These are phyloP conservation scores for Leccinum imitatum DNA, from an alignment of 768 basidiomycete genomes.

Conservation along the genomic window DNA sequence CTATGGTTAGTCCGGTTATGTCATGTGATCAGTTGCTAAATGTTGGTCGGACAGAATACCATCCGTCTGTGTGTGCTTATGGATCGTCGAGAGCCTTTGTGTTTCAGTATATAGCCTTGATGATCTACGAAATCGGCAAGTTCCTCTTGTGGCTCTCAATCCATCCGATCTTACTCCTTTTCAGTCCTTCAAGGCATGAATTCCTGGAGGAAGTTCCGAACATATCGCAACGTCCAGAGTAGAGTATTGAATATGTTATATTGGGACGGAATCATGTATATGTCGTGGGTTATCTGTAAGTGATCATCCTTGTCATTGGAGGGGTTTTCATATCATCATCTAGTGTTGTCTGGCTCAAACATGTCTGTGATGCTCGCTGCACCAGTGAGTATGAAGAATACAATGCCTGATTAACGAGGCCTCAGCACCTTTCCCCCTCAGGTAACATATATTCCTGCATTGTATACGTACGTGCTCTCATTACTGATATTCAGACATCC, in stretches of 20 bases:
- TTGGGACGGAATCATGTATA: too few relatives aligned
- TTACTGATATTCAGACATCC: background rate
- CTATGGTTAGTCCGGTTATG: too few relatives aligned
- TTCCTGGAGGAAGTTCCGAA: too few relatives aligned
- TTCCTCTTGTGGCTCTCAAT: background rate
- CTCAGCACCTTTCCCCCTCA: background rate
- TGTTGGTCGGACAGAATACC: slow-evolving; percentile 10
- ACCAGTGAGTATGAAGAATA: slow-evolving; percentile 14
- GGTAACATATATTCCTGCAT: slow-evolving; percentile 16
- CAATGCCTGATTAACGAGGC: background rate
- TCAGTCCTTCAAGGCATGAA: too few relatives aligned
- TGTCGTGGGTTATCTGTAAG: too few relatives aligned
- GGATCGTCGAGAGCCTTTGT: slow-evolving; percentile 16
- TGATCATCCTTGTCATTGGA: too few relatives aligned
- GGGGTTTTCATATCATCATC: too few relatives aligned
- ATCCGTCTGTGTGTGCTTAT: slow-evolving; percentile 19
- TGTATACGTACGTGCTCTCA: slow-evolving; percentile 21
- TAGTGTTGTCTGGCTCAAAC: too few relatives aligned
- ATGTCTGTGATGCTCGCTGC: too few relatives aligned
- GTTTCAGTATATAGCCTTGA: slow-evolving; percentile 16
- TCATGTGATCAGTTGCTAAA: background rate
- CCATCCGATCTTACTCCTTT: too few relatives aligned
- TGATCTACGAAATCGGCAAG: slow-evolving; percentile 22
- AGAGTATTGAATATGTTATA: too few relatives aligned
- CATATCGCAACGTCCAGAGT: too few relatives aligned